Base-by-base conservation (phyloP, 345 rosid species). In the Salix caprea region DNA sequence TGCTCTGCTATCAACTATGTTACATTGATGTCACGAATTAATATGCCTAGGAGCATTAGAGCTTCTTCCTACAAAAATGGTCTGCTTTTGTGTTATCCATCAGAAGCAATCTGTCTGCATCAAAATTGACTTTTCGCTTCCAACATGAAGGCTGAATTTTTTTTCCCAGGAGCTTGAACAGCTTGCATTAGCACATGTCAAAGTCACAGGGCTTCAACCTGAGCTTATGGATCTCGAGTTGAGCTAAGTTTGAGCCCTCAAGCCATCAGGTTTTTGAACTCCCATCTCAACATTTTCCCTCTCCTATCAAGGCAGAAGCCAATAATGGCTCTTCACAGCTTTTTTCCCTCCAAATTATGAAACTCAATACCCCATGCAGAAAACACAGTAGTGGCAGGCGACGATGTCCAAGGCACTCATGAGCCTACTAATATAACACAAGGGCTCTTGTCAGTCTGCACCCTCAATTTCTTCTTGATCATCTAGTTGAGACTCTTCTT, bases 381-480 rank as follows among this genome's bases (percentile, higher is more conserved):
- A 58, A 40, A 40, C 46, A 3, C 6, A 0, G 62, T 0, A 13
- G 14, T 10, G 62, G 62, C 10, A n/a, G 62, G 62, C 3, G 6
- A n/a, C 6, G 2, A 4, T 23, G 62, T 58, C 62, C 12, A n/a
- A 58, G 28, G 62, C 62, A 10, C 62, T 58, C 62, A 23, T n/a
- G 5, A 18, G 62, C 23, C 61, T 24, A 10, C 14, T 9, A 10
- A 3, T n/a, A 58, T 4, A n/a, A 0, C 62, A n/a, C 62, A n/a
- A 2, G 62, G 62, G 62, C 14, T 15, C 75, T 73, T 67, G 69
- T 78, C 79, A 77, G 42, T 93, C 98, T 18, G 87, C 84, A 5
- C 90, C 90, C 48, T 92, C 99, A 10, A 90, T 90, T 79, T 96
- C 99, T 74, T 96, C 99, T 80, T 90, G 95, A 84, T 96, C 99